Evolutionary conservation across 1,284 basidiomycete genomes (phyloP), one percentile per base, ranked within the genome.

Genomic region (Ceratobasidium theobromae): DNA sequence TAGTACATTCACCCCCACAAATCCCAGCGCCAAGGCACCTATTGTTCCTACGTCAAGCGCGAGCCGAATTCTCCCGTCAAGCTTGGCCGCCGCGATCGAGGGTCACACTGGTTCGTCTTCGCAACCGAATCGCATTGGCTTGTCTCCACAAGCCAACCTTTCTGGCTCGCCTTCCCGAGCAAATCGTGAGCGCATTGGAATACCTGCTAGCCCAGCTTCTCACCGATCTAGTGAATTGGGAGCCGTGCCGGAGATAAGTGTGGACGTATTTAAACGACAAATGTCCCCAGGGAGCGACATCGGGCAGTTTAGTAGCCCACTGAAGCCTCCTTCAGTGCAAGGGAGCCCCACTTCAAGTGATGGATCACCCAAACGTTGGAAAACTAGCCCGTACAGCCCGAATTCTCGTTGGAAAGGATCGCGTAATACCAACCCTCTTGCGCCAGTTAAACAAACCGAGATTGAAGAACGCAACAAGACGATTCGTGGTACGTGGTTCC

Each of bases 1-100:
- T 27, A 64, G 60, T 25, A 51, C 33, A 2, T 64, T 64, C 18
- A 64, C 60, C 5, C 60, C 35, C n/a, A 52, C 60, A n/a, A 64
- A 64, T 27, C 60, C 60, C 8, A 52, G 60, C 25, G 16, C 18
- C 11, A 23, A 35, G 8, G 48, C 23, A 11, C 49, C 60, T 14
- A 43, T 28, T 8, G 30, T 11, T 12, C 9, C 43, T 21, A n/a
- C 23, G 14, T 8, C 46, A 16, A 53, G 38, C 18, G 48, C 23
- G 8, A n/a, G 18, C n/a, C 32, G 32, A 2, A 21, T 52, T 9
- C 27, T 32, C 14, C 30, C 49, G 16, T 32, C 49, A 14, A 52
- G 30, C n/a, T 33, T 21, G 4, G 28, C 49, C 30, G 27, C 18
- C 18, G 43, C 9, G 18, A 45, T 21, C 28, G 33, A 32, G 28